Evolutionary conservation across 345 rosid genomes (phyloP), one percentile per base, ranked within the genome.

Genomic region (Mercurialis annua): DNA sequence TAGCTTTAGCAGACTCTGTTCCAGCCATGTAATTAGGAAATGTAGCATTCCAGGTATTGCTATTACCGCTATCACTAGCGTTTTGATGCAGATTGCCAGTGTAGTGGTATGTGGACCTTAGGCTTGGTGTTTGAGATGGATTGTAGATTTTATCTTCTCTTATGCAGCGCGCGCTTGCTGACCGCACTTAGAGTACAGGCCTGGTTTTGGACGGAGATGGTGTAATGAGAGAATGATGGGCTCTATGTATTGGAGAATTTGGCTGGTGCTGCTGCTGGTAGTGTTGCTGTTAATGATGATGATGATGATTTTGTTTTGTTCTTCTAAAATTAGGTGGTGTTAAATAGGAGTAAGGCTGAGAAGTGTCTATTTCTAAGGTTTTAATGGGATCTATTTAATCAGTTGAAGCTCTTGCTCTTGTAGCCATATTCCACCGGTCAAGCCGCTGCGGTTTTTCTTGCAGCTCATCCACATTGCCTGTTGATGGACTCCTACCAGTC

Each of bases 1-100:
- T 83, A 10, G 97, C 97, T 78, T 82, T 90, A 21, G 97, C 92
- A 0, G 94, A 90, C 76, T 90, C 92, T 0, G 94, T 90, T 59
- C 81, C 83, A 10, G 97, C 89, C 94, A 90, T 90, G 83, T 90
- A 90, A 59, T 87, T 86, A 48, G 97, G 97, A 83, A 90, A 70
- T 62, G 87, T 21, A 55, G 77, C n/a, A n/a, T n/a, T n/a, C n/a
- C n/a, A n/a, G n/a, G n/a, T 59, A 66, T 66, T 71, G 36, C 61
- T 69, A 43, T 2, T 65, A 27, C 70, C 74, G 66, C 75, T 67
- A 29, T 78, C 70, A 62, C 69, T 68, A 61, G 70, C 69, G 23
- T 66, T 74, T 63, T 58, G 79, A 34, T 72, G 53, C 65, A 58
- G 59, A 59, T 71, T 80, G 65, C 86, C 81, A 44, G 70, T 80